phyloP scores from a whole-genome alignment of 2,329 filamentous ascomycete genomes.

The Penicillium griseofulvum region DNA sequence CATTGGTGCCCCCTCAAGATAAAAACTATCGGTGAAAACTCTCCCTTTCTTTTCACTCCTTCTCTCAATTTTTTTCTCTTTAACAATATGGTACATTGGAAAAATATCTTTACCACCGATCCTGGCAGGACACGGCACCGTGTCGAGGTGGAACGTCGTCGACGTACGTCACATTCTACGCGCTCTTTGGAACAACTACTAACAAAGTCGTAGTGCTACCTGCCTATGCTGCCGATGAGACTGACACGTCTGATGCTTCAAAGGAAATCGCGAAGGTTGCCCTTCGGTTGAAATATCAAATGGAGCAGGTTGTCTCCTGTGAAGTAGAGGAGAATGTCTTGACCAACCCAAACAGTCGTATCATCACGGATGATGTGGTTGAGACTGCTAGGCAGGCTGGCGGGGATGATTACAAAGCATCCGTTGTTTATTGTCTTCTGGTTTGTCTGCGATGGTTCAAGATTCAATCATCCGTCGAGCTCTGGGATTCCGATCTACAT shows the following conservation, averaged over 20 bases:
- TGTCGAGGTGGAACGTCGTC: conserved; percentile 39
- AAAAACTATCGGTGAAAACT: neutral
- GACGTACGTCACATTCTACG: conserved; percentile 37
- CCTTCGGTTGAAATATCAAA: conserved; percentile 82
- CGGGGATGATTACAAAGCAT: conserved; percentile 68
- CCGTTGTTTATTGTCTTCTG: conserved; percentile 80
- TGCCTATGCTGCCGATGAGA: conserved; percentile 36
- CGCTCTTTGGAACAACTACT: conserved; percentile 7
- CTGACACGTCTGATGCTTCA: conserved; percentile 66
- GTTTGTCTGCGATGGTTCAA: conserved; percentile 75
- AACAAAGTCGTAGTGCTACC: conserved; percentile 43
- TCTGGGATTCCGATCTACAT: conserved; percentile 90
- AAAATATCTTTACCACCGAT: conserved; percentile 32
- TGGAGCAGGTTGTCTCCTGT: conserved; percentile 86
- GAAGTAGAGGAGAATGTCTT: conserved; percentile 76
- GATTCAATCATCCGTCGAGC: conserved; percentile 72
- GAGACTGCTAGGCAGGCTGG: conserved; percentile 79
- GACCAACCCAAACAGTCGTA: conserved; percentile 74
- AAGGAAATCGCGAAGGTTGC: conserved; percentile 85
- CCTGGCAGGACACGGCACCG: conserved; percentile 30
- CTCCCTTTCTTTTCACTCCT: neutral
- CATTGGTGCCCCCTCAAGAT: neutral
- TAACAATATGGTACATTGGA: conserved; percentile 40
- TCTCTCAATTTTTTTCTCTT: neutral
- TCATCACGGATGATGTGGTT: conserved; percentile 80